Conservation (phyloP, 192 early-diverging fungal genomes). For the Coemansia erecta region DNA sequence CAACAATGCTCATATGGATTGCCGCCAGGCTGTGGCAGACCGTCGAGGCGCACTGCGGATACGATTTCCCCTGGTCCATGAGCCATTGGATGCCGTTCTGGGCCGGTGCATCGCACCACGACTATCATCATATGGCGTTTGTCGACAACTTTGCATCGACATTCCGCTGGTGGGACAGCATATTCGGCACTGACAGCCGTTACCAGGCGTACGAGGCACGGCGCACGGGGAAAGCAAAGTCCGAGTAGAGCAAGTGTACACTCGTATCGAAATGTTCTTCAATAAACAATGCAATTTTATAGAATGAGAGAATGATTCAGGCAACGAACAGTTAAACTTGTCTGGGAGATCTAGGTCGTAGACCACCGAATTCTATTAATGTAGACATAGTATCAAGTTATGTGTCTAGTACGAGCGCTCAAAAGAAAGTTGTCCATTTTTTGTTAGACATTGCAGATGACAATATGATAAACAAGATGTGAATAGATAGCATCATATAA, state of each 20-base stretch:
- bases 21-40: constrained; percentile 61
- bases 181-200: constrained; percentile 78
- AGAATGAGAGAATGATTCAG: too few relatives aligned
- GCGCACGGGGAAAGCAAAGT: constrained; percentile 30
- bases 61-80: constrained; percentile 82
- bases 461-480: too few relatives aligned
- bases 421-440: too few relatives aligned
- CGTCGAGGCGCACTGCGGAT: constrained; percentile 73
- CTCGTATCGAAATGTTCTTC: not conserved
- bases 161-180: constrained; percentile 89
- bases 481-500: too few relatives aligned
- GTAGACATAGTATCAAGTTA: too few relatives aligned
- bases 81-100: constrained; percentile 83
- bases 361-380: too few relatives aligned
- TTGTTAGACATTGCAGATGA: too few relatives aligned
- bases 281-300: too few relatives aligned
- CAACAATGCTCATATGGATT: constrained; percentile 70
- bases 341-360: too few relatives aligned
- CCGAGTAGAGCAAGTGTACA: constrained; percentile 11
- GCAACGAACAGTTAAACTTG: too few relatives aligned
- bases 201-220: constrained; percentile 58
- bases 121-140: constrained; percentile 72
- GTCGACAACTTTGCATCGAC: constrained; percentile 66
- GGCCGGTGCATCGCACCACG: constrained; percentile 76
- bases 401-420: too few relatives aligned